These are phyloP conservation scores for Trypanosoma congolense DNA, from an alignment of 208 protist genomes.

Conservation along the genomic window DNA sequence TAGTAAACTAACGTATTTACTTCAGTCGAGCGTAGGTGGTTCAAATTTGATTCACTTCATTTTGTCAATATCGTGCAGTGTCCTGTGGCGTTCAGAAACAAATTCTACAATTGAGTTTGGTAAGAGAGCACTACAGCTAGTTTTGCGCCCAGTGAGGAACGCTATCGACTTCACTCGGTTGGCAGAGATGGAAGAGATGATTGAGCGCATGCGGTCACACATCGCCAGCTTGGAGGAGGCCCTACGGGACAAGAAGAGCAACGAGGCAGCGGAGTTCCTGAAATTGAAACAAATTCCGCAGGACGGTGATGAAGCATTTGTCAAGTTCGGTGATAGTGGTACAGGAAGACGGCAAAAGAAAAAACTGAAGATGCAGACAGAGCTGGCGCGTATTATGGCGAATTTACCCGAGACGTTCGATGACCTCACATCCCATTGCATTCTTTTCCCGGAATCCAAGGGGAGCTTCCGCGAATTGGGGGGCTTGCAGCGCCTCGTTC, in stretches of 20 bases:
- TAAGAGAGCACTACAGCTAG: slow-evolving; percentile 82
- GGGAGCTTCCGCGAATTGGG: slow-evolving; percentile 75
- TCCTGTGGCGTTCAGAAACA: slow-evolving; percentile 76
- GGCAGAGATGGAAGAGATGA: slow-evolving; percentile 91
- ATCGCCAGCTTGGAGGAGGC: slow-evolving; percentile 79
- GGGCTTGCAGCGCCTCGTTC: slow-evolving; percentile 73
- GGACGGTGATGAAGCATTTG: slow-evolving; percentile 28
- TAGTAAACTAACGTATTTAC: slow-evolving; percentile 91
- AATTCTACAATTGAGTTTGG: slow-evolving; percentile 90
- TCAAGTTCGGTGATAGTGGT: slow-evolving; percentile 13
- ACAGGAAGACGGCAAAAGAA: slow-evolving; percentile 26
- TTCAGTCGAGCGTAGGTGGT: slow-evolving; percentile 88
- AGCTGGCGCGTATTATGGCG: slow-evolving; percentile 84
- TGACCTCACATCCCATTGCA: slow-evolving; percentile 87
- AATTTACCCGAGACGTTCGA: slow-evolving; percentile 89
- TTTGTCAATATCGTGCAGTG: slow-evolving; percentile 70
- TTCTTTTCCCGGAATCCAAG: slow-evolving; percentile 83
- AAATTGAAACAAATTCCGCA: slow-evolving; percentile 75
- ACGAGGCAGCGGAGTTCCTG: slow-evolving; percentile 66
- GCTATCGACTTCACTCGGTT: slow-evolving; percentile 89
- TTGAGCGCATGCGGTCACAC: slow-evolving; percentile 88
- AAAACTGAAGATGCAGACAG: slow-evolving; percentile 80
- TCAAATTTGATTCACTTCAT: slow-evolving; percentile 87
- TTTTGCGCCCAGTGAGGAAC: slow-evolving; percentile 83
- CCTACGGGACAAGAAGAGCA: slow-evolving; percentile 53